Evolutionary conservation across 768 basidiomycete species (phyloP).

Genomic region (Tremella yokohamensis): DNA sequence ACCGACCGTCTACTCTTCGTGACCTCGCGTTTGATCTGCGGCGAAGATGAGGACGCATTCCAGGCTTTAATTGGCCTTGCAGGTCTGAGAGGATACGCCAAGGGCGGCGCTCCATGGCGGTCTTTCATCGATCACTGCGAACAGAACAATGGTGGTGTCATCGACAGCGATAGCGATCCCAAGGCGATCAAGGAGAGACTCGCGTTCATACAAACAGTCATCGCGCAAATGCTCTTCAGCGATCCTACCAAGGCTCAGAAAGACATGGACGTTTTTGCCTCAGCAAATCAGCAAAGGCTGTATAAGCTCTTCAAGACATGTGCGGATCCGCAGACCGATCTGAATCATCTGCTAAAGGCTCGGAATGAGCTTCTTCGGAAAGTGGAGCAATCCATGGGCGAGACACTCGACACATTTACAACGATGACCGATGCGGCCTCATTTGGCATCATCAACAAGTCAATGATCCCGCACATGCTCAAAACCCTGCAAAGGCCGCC

Average conservation of each 20-base stretch:
- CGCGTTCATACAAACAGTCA: constrained; percentile 54
- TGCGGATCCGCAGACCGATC: constrained; percentile 76
- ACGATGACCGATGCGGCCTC: constrained; percentile 66
- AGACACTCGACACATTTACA: constrained; percentile 65
- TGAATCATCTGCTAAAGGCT: constrained; percentile 74
- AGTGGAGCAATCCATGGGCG: constrained; percentile 65
- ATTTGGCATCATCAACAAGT: constrained; percentile 74
- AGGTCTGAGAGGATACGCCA: constrained; percentile 57
- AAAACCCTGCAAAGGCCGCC: constrained; percentile 55
- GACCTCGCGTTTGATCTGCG: background rate
- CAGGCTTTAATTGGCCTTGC: constrained; percentile 62
- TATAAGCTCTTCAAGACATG: constrained; percentile 80
- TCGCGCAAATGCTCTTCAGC: constrained; percentile 1
- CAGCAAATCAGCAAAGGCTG: constrained; percentile 75
- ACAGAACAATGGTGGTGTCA: constrained; percentile 82
- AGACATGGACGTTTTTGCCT: constrained; percentile 78
- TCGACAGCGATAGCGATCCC: constrained; percentile 72
- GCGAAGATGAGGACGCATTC: constrained; percentile 55
- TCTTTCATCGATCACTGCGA: constrained; percentile 70
- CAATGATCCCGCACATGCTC: constrained; percentile 76
- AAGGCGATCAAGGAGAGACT: constrained; percentile 62
- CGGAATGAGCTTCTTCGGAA: constrained; percentile 76
- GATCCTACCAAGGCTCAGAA: constrained; percentile 72
- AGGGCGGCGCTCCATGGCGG: constrained; percentile 63
- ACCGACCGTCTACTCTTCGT: constrained; percentile 73